Evolutionary conservation across 495 filamentous ascomycete species (phyloP).

Genomic region (Aspergillus leporis): DNA sequence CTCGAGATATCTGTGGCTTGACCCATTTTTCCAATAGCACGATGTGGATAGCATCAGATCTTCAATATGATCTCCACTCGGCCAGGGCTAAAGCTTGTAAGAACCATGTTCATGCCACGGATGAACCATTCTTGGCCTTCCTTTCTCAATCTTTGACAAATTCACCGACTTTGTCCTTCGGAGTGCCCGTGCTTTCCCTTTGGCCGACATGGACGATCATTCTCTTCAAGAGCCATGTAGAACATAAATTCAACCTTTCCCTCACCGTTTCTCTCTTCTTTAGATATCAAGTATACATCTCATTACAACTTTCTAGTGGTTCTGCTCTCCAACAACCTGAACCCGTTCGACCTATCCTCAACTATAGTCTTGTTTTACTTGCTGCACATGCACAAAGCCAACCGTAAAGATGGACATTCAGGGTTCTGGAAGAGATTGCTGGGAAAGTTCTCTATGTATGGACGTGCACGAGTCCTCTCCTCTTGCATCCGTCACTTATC

Average conservation of each 20-base stretch:
- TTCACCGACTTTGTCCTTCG: constrained; percentile 16
- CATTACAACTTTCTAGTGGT: neutral
- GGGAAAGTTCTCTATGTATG: constrained; percentile 38
- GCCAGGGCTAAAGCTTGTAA: constrained; percentile 19
- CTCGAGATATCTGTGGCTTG: constrained; percentile 26
- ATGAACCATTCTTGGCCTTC: constrained; percentile 11
- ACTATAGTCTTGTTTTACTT: constrained; percentile 4
- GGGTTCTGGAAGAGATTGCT: constrained; percentile 39
- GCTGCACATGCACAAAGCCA: constrained; percentile 30
- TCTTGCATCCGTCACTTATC: constrained; percentile 28
- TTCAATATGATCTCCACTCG: constrained; percentile 18
- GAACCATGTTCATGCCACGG: constrained; percentile 10
- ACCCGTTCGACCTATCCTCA: constrained; percentile 11
- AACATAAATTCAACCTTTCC: neutral
- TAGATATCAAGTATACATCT: neutral
- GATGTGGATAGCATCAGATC: constrained; percentile 20
- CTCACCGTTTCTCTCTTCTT: neutral
- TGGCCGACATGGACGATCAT: neutral
- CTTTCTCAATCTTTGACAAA: constrained; percentile 3
- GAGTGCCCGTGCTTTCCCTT: constrained; percentile 15
- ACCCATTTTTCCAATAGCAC: constrained; percentile 20
- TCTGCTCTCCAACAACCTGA: neutral
- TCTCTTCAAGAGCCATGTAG: neutral
- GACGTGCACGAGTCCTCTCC: constrained; percentile 34
- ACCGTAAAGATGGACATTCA: constrained; percentile 40